Evolutionary conservation across 495 filamentous ascomycete genomes (phyloP), one percentile per base, ranked within the genome.

Genomic region (Lichenothelia convexa): DNA sequence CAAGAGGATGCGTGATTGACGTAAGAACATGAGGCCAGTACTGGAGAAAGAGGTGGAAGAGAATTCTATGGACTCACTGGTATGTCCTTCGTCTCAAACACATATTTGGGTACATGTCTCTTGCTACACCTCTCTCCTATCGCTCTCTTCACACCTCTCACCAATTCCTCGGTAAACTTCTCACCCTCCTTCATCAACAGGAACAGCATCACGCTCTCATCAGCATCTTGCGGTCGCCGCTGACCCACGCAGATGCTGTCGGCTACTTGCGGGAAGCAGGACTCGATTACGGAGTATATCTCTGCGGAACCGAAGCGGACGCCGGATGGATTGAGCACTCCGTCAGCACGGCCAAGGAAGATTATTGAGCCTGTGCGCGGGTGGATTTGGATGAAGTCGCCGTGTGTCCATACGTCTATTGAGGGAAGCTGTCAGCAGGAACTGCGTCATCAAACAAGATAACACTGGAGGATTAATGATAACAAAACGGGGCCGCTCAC

Each of bases 271-370:
- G 68, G 54, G 0, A 68, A 54, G 45, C 84, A 83, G 32, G 63
- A 59, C 51, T 87, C 80, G 17, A 85, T 53, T 3, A 84, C 75
- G 15, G 61, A 59, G 54, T 87, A 87, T 31, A 87, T 75, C 53
- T 87, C 80, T 4, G 82, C 78, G 29, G 72, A 78, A 12, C 85
- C 85, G 45, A 94, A 94, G 22, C 85, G 61, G 7, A 94, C 81
- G 0, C 85, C 85, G 7, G 67, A 71, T 0, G 85, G 85, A 54
- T 94, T 94, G 20, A 94, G 59, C 27, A 93, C 82, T 3, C 85
- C 85, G 48, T 94, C 85, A 16, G 84, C 86, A 34, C 85, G 70
- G 26, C 85, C 85, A 30, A 80, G 67, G 50, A 87, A 77, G 21
- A 68, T 53, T 11, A 85, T 49, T 37, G 70, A 65, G 19, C 64